Base-by-base conservation (phyloP, 2,329 filamentous ascomycete species). In the Penicillium sp. region DNA sequence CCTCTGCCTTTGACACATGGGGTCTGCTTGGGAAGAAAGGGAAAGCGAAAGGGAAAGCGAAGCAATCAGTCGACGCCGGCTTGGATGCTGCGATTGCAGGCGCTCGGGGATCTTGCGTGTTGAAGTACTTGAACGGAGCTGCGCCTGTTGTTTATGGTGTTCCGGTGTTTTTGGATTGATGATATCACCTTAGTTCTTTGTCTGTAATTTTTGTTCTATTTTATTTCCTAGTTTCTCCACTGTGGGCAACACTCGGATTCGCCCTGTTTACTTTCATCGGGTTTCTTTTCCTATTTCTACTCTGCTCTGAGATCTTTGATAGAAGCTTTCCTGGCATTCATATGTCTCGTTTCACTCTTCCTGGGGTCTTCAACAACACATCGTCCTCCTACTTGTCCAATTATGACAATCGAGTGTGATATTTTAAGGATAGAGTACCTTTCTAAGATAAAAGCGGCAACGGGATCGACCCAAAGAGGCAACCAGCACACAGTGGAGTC, bases 101-200 rank as follows among this genome's bases (percentile, higher is more conserved):
- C 62, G 88, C 88, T 12, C 80, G 89, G 56, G 80, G 81, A 52
- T 85, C 83, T n/a, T 97, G 93, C 72, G 83, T 88, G 59, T 81
- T 98, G 73, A 82, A 82, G 66, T 97, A 95, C 74, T 75, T 98
- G 60, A 98, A 95, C 62, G 93, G 90, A 0, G 93, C 92, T 9
- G 90, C 92, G 32, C 89, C 93, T 23, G 91, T 93, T 57, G 86
- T 97, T 46, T 98, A 97, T 74, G 93, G 93, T 13, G 86, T 98
- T 66, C 93, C 93, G 27, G 89, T 95, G 55, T 96, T 90, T 72
- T 77, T 95, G 57, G 72, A 64, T 48, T 71, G 61, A 54, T 24
- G 15, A 25, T 6, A 15, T 40, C 15, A 12, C 24, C n/a, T 40
- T 40, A 9, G 33, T 20, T 37, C 15, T 37, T 20, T 23, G 10